Evolutionary conservation across 805 yeast species (phyloP).

Genomic region (Zygotorulaspora chibaensis): DNA sequence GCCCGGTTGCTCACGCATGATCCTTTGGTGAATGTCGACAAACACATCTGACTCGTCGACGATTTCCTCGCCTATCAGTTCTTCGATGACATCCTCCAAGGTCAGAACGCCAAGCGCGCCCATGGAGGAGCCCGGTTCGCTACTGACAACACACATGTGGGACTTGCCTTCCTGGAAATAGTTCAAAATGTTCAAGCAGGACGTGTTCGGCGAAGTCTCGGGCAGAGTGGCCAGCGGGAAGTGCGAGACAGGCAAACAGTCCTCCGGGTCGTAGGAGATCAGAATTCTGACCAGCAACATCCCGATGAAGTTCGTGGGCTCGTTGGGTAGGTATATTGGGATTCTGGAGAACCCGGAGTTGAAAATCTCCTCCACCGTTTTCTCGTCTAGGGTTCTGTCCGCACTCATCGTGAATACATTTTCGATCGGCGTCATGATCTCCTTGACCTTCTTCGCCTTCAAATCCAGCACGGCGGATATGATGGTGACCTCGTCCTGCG

Average conservation of each 20-base stretch:
- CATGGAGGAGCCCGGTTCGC: slow-evolving; percentile 71
- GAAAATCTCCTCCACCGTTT: slow-evolving; percentile 80
- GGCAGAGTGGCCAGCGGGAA: slow-evolving; percentile 96
- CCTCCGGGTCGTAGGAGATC: slow-evolving; percentile 96
- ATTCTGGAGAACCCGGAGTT: slow-evolving; percentile 93
- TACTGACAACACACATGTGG: slow-evolving; percentile 92
- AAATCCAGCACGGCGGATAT: slow-evolving; percentile 90
- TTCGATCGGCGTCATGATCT: slow-evolving; percentile 91
- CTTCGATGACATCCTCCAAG: slow-evolving; percentile 96
- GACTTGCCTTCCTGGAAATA: slow-evolving; percentile 97
- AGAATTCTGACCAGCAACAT: slow-evolving; percentile 90
- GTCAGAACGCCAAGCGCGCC: slow-evolving; percentile 93
- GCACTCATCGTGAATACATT: slow-evolving; percentile 86
- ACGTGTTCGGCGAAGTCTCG: slow-evolving; percentile 86
- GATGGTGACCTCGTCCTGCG: slow-evolving; percentile 93
- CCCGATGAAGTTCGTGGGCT: slow-evolving; percentile 87
- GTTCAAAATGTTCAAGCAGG: slow-evolving; percentile 88
- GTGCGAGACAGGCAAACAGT: slow-evolving; percentile 83
- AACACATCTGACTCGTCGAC: slow-evolving; percentile 95
- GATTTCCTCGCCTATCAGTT: slow-evolving; percentile 94
- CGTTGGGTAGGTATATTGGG: slow-evolving; percentile 87
- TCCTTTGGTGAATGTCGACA: slow-evolving; percentile 82
- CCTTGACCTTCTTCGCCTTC: slow-evolving; percentile 81
- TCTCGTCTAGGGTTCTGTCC: slow-evolving; percentile 76
- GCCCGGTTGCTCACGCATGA: slow-evolving; percentile 72